phyloP scores from a whole-genome alignment of 768 basidiomycete species.

The Leccinellum rugosiceps region DNA sequence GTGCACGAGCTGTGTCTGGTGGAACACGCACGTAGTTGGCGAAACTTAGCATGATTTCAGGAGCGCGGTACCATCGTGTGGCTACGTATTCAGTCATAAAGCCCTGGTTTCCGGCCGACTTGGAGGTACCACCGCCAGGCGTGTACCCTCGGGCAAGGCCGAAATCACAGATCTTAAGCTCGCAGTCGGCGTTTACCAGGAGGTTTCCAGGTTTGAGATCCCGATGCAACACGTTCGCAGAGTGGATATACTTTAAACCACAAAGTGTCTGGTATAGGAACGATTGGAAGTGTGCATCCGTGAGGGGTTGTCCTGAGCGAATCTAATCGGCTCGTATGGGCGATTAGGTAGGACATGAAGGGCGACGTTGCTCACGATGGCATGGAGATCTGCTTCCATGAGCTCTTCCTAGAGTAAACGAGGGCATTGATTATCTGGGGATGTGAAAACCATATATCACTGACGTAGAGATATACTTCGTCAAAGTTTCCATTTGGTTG shows the following conservation, averaged over 20 bases:
- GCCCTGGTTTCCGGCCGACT: constrained; percentile 76
- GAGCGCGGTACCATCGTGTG: constrained; percentile 98
- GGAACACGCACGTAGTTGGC: constrained; percentile 76
- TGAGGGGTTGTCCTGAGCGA: constrained; percentile 83
- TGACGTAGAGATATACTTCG: constrained; percentile 90
- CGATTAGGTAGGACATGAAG: neutral
- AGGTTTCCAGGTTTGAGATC: constrained; percentile 95
- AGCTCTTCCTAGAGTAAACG: constrained; percentile 75
- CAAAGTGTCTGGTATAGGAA: constrained; percentile 99
- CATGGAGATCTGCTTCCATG: constrained; percentile 99
- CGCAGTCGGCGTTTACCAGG: constrained; percentile 97
- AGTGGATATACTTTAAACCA: constrained; percentile 97
- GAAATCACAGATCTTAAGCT: constrained; percentile 98
- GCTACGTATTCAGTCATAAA: constrained; percentile 99
- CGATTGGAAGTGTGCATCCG: constrained; percentile 90
- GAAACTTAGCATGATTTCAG: constrained; percentile 98
- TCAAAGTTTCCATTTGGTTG: constrained; percentile 90
- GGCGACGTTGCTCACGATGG: constrained; percentile 63
- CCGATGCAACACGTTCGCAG: constrained; percentile 94
- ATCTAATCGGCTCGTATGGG: constrained; percentile 43
- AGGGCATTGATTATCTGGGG: neutral
- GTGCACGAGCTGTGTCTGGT: neutral
- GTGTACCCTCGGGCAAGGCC: constrained; percentile 94
- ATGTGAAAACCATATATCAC: constrained; percentile 26
- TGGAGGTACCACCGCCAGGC: constrained; percentile 73